A percentile compares a stretch with the other conserved stretches of the same genome.
Evolutionary conservation across 805 yeast species (phyloP).

Genomic region (Candida takata): DNA sequence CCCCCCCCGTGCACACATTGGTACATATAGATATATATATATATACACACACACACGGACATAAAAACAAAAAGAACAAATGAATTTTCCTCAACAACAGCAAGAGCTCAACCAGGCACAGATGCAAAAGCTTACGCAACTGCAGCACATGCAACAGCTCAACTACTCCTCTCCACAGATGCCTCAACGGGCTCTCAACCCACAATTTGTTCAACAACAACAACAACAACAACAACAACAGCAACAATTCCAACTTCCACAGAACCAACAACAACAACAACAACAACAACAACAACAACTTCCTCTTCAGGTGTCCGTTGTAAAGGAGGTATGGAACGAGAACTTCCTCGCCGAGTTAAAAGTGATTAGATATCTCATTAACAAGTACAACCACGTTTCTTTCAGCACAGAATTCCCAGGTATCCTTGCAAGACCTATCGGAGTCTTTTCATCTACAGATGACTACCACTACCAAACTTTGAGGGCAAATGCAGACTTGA

Average conservation of each 20-base stretch:
- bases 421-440: conserved; percentile 91
- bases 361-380: conserved; percentile 50
- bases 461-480: conserved; percentile 96
- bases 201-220: conserved; percentile 6
- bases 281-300: conserved; percentile 16
- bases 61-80: no score
- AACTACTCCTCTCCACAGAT: conserved; percentile 14
- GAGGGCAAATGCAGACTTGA: conserved; percentile 82
- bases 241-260: conserved; percentile 12
- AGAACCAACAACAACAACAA: conserved; percentile 11
- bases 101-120: conserved; percentile 14
- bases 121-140: conserved; percentile 14
- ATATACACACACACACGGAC: no score
- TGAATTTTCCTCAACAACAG: conserved; percentile 8
- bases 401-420: conserved; percentile 95
- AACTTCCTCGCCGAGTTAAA: conserved; percentile 64
- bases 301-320: conserved; percentile 13
- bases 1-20: no score
- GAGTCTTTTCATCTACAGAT: conserved; percentile 78
- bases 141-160: conserved; percentile 17
- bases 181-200: conserved; percentile 13
- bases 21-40: no score
- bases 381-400: conserved; percentile 51
- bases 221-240: conserved; percentile 13
- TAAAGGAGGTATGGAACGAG: conserved; percentile 68